Evolutionary conservation across 805 yeast genomes (phyloP).

Genomic region (Wickerhamomyces canadensis): DNA sequence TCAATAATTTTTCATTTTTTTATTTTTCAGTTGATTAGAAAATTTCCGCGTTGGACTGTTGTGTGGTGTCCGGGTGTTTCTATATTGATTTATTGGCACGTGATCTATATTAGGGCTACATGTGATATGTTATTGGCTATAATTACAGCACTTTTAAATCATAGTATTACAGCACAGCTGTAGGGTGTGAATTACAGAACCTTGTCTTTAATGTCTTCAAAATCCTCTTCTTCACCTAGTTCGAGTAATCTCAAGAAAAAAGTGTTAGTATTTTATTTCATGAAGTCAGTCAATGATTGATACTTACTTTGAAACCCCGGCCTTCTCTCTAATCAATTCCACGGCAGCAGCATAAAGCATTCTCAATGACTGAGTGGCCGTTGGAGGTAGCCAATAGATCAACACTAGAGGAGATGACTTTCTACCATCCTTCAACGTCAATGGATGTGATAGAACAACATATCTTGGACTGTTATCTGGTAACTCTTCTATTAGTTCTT

Average conservation of each 20-base stretch:
- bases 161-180: too few relatives aligned
- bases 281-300: neutral
- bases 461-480: constrained; percentile 82
- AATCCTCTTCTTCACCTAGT: constrained; percentile 63
- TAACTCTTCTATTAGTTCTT: constrained; percentile 64
- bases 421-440: constrained; percentile 65
- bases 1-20: constrained; percentile 1
- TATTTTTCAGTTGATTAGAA: constrained; percentile 1
- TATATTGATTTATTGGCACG: neutral
- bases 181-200: constrained; percentile 5
- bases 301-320: constrained; percentile 28
- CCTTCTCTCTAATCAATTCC: constrained; percentile 66
- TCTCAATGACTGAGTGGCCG: constrained; percentile 72
- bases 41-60: too few relatives aligned
- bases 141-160: too few relatives aligned
- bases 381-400: constrained; percentile 85
- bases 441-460: constrained; percentile 71
- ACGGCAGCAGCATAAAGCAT: constrained; percentile 92
- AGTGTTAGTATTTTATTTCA: too few relatives aligned
- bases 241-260: constrained; percentile 45
- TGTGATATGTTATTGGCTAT: neutral
- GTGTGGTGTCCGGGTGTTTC: neutral
- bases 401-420: constrained; percentile 68
- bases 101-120: neutral
- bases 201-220: constrained; percentile 47